A percentile compares a stretch with the other conserved stretches of the same genome.
Conservation (phyloP, 2,329 filamentous ascomycete species). For the Sarocladium kiliense region DNA sequence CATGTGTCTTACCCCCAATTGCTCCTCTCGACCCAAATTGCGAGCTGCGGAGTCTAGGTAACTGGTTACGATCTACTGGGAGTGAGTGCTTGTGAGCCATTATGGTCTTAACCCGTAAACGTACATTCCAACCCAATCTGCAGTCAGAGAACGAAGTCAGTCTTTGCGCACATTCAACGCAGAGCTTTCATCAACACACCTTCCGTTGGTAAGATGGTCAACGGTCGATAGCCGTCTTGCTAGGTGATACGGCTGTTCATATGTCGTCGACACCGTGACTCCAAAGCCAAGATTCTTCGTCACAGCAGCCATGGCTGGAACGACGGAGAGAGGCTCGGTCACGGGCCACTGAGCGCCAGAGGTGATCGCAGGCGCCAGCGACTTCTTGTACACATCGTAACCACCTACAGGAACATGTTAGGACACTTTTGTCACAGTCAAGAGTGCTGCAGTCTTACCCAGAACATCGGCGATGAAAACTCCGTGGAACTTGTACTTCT, state of each 20-base stretch:
- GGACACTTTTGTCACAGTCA: too few species aligned
- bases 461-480: conserved; percentile 65
- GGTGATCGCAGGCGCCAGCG: conserved; percentile 52
- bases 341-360: conserved; percentile 67
- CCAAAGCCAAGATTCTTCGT: conserved; percentile 66
- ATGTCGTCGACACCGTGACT: conserved; percentile 65
- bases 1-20: conserved; percentile 27
- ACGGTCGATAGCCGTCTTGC: conserved; percentile 61
- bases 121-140: conserved; percentile 6
- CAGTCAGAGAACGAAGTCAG: not conserved
- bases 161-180: too few species aligned
- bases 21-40: conserved; percentile 56
- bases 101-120: conserved; percentile 34
- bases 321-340: conserved; percentile 60
- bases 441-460: too few species aligned
- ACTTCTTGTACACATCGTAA: conserved; percentile 65
- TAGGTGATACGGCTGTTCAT: conserved; percentile 66
- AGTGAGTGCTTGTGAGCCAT: conserved; percentile 42
- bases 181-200: not conserved
- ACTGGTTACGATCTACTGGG: conserved; percentile 57
- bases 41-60: conserved; percentile 66
- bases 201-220: conserved; percentile 56
- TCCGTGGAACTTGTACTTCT: conserved; percentile 58
- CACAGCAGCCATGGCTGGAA: conserved; percentile 65
- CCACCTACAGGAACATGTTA: conserved; percentile 34